These are phyloP conservation scores for Ophiostoma ulmi DNA, from an alignment of 2,329 filamentous ascomycete genomes.

Conservation along the genomic window DNA sequence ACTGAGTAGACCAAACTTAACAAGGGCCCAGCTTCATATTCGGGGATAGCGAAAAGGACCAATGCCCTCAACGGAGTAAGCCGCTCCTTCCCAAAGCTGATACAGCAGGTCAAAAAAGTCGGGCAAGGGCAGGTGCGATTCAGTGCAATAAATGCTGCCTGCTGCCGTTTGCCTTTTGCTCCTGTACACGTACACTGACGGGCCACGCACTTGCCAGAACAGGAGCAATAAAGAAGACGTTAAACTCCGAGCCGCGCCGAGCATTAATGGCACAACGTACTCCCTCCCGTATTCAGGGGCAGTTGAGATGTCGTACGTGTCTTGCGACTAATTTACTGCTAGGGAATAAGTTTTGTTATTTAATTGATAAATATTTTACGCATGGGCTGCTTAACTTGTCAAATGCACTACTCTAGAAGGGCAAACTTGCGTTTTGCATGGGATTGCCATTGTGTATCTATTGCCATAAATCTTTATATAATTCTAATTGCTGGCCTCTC, in stretches of 20 bases:
- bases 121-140: too few relatives aligned
- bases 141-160: too few relatives aligned
- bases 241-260: constrained; percentile 9
- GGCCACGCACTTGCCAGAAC: background rate
- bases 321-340: background rate
- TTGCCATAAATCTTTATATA: background rate
- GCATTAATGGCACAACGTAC: background rate
- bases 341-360: background rate
- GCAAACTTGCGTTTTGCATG: background rate
- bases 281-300: background rate
- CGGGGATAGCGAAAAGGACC: background rate
- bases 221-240: background rate
- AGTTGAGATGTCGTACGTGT: background rate
- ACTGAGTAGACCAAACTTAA: background rate
- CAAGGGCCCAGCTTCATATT: background rate
- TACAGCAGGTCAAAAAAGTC: background rate
- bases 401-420: background rate
- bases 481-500: background rate
- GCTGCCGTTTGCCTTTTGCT: too few relatives aligned
- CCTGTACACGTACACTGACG: background rate
- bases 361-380: background rate
- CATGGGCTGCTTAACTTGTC: background rate
- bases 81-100: background rate
- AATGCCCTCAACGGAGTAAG: background rate
- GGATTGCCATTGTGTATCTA: background rate